Evolutionary conservation across 2,329 filamentous ascomycete species (phyloP).

Genomic region (Pestalotiopsis sp.): DNA sequence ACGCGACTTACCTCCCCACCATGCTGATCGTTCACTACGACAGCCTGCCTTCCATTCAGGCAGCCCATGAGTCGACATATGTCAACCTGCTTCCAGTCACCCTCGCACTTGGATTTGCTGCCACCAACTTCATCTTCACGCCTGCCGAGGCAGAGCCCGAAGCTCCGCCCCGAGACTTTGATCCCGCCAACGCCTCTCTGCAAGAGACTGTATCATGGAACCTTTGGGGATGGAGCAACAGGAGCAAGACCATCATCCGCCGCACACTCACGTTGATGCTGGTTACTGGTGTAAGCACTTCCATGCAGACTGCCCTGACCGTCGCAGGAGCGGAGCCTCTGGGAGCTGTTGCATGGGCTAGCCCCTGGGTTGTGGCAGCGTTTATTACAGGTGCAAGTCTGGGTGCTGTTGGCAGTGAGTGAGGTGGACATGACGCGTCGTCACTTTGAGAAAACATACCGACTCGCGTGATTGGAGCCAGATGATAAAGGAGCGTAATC

Average conservation of each 20-base stretch:
- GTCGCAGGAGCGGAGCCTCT: constrained; percentile 69
- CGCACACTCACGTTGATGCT: constrained; percentile 64
- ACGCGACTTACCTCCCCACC: constrained; percentile 70
- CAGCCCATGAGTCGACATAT: constrained; percentile 66
- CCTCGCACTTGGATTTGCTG: constrained; percentile 66
- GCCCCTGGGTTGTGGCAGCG: constrained; percentile 72
- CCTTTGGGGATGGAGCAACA: constrained; percentile 68
- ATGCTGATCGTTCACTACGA: constrained; percentile 77
- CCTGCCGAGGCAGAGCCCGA: constrained; percentile 60
- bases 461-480: too few species aligned
- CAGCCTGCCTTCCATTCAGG: constrained; percentile 68
- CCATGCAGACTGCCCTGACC: constrained; percentile 66
- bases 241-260: constrained; percentile 64
- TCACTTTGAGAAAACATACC: background rate
- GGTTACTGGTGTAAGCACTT: constrained; percentile 60
- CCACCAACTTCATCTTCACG: constrained; percentile 77
- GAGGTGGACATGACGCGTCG: constrained; percentile 20
- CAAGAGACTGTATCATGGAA: constrained; percentile 73
- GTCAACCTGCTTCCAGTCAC: constrained; percentile 62
- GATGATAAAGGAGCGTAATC: too few species aligned
- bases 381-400: constrained; percentile 60
- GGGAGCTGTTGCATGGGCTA: constrained; percentile 74
- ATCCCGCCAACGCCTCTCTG: constrained; percentile 67
- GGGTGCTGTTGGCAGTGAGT: constrained; percentile 53
- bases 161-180: constrained; percentile 54